Percentiles rank a stretch among this genome's conserved stretches.
Evolutionary conservation across 2,329 filamentous ascomycete species (phyloP).

Genomic region (Sclerotinia subarctica): DNA sequence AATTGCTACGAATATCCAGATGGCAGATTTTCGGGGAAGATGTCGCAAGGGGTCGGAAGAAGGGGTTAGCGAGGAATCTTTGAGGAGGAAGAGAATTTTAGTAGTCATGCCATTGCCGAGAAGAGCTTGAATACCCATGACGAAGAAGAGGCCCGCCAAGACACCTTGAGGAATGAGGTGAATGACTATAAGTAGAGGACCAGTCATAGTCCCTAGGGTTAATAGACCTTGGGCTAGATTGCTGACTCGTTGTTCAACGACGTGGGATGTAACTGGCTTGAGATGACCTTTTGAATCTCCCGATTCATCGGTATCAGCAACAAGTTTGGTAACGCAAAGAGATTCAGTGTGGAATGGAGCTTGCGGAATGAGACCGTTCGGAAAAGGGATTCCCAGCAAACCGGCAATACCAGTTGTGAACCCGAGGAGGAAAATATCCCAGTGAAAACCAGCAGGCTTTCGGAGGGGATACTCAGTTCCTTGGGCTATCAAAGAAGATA

Average conservation of each 20-base stretch:
- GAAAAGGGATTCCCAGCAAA: slow-evolving; percentile 73
- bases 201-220: slow-evolving; percentile 75
- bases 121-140: slow-evolving; percentile 79
- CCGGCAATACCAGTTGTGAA: slow-evolving; percentile 74
- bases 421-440: slow-evolving; percentile 79
- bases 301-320: slow-evolving; percentile 50
- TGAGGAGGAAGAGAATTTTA: slow-evolving; percentile 67
- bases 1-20: slow-evolving; percentile 69
- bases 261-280: slow-evolving; percentile 52
- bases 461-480: slow-evolving; percentile 77
- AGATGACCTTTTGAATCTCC: slow-evolving; percentile 57
- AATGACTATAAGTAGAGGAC: slow-evolving; percentile 68
- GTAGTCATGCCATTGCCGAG: slow-evolving; percentile 73
- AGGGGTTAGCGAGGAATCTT: slow-evolving; percentile 62
- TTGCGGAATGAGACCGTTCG: slow-evolving; percentile 80
- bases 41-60: slow-evolving; percentile 56
- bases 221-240: slow-evolving; percentile 76
- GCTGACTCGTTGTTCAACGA: slow-evolving; percentile 76
- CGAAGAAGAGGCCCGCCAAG: slow-evolving; percentile 77
- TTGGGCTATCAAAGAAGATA: slow-evolving; percentile 78
- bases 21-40: slow-evolving; percentile 59
- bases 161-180: slow-evolving; percentile 78
- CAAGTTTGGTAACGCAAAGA: slow-evolving; percentile 65
- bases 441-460: slow-evolving; percentile 81
- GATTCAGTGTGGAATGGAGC: slow-evolving; percentile 79